Percentiles rank a stretch among this genome's conserved stretches.
Conservation (phyloP, 2,329 filamentous ascomycete species). For the Rasamsonia emersonii region DNA sequence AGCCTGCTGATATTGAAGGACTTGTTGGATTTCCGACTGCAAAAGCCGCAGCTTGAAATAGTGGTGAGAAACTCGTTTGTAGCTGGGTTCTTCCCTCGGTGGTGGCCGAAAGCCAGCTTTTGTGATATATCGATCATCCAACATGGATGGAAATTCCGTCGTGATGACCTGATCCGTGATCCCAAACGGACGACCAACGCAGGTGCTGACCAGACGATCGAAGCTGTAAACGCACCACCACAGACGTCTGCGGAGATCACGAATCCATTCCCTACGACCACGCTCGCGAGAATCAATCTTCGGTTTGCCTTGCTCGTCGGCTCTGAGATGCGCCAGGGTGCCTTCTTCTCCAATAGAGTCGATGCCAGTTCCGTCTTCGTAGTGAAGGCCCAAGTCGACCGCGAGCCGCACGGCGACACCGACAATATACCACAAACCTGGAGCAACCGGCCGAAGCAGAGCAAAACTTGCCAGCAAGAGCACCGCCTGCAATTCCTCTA, state of each 20-base stretch:
- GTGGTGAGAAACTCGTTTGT: constrained; percentile 84
- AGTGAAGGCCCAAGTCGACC: constrained; percentile 84
- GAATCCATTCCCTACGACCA: constrained; percentile 68
- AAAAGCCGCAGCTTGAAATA: constrained; percentile 83
- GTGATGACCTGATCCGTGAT: constrained; percentile 96
- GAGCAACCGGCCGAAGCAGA: constrained; percentile 79
- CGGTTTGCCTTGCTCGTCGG: constrained; percentile 18
- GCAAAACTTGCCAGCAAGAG: constrained; percentile 85
- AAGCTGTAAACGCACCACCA: constrained; percentile 98
- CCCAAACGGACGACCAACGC: constrained; percentile 85
- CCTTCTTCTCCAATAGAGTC: constrained; percentile 38
- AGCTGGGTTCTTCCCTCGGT: constrained; percentile 59
- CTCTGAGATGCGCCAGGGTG: constrained; percentile 9
- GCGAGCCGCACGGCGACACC: constrained; percentile 85
- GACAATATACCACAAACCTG: constrained; percentile 94
- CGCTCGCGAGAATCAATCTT: constrained; percentile 48
- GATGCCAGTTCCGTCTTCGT: constrained; percentile 72
- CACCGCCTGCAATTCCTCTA: constrained; percentile 92
- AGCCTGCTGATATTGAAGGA: constrained; percentile 84
- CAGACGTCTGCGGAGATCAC: constrained; percentile 74
- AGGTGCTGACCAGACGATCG: constrained; percentile 88
- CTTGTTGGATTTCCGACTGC: constrained; percentile 91
- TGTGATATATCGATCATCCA: constrained; percentile 85
- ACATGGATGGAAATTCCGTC: constrained; percentile 80
- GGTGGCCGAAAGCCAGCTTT: constrained; percentile 62